Evolutionary conservation across 2,329 filamentous ascomycete genomes (phyloP).

Genomic region (Claviceps lovelessii): DNA sequence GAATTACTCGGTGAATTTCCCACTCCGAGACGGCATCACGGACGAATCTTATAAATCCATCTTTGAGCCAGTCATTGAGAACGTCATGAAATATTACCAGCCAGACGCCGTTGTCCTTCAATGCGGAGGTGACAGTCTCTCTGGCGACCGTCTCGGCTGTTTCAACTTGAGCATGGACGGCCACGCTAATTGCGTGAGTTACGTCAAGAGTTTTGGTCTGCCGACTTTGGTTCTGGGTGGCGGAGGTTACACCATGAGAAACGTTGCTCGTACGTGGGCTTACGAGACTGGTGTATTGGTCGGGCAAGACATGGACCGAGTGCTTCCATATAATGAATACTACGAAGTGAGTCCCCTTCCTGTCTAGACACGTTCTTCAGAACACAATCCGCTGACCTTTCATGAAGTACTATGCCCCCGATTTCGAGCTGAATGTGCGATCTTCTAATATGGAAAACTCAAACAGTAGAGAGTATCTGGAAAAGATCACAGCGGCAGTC

Average conservation of each 20-base stretch:
- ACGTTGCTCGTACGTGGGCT: constrained; percentile 92
- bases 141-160: constrained; percentile 83
- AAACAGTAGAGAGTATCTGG: constrained; percentile 68
- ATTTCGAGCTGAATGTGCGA: constrained; percentile 81
- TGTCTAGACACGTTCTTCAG: neutral
- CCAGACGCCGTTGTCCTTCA: constrained; percentile 90
- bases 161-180: constrained; percentile 97
- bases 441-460: constrained; percentile 84
- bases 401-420: constrained; percentile 73
- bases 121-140: constrained; percentile 88
- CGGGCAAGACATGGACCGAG: constrained; percentile 62
- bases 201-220: constrained; percentile 70
- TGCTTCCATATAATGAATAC: constrained; percentile 93
- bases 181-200: constrained; percentile 87
- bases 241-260: constrained; percentile 92
- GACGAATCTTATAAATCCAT: constrained; percentile 81
- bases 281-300: constrained; percentile 89
- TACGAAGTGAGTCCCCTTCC: constrained; percentile 45
- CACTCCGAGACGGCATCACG: constrained; percentile 81
- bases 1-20: constrained; percentile 83
- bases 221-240: constrained; percentile 89
- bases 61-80: constrained; percentile 78
- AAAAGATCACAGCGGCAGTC: constrained; percentile 67
- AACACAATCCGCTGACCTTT: constrained; percentile 9
- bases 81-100: constrained; percentile 75